phyloP scores from a whole-genome alignment of 2,329 filamentous ascomycete genomes.

The Paradendryphiella salina region DNA sequence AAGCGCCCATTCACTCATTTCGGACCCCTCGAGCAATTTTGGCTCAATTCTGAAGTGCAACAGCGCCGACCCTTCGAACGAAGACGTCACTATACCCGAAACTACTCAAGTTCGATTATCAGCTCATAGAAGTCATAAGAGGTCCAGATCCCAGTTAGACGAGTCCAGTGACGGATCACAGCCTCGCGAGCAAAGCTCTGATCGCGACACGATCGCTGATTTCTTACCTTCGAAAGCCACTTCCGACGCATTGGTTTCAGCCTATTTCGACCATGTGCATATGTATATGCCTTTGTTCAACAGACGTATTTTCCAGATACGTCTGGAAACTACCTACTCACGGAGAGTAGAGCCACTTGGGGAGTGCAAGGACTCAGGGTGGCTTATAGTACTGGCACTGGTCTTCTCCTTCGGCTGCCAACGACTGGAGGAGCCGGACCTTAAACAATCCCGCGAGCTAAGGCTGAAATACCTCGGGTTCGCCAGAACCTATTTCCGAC shows the following conservation, averaged over 20 bases:
- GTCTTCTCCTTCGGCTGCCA: slow-evolving; percentile 51
- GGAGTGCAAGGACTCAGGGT: slow-evolving; percentile 47
- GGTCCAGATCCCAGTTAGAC: slow-evolving; percentile 23
- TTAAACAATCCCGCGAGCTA: slow-evolving; percentile 22
- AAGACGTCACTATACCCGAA: slow-evolving; percentile 21
- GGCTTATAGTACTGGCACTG: slow-evolving; percentile 50
- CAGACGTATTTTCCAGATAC: slow-evolving; percentile 46
- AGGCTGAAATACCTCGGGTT: slow-evolving; percentile 33
- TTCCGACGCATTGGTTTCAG: slow-evolving; percentile 46
- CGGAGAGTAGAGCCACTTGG: slow-evolving; percentile 20
- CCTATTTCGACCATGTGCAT: slow-evolving; percentile 50
- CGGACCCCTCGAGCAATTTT: slow-evolving; percentile 10
- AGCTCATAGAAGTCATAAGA: slow-evolving; percentile 20
- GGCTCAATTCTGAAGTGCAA: slow-evolving; percentile 11
- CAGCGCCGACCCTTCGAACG: slow-evolving; percentile 26
- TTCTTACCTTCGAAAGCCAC: slow-evolving; percentile 44
- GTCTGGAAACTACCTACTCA: slow-evolving; percentile 48
- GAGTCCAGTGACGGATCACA: slow-evolving; percentile 19
- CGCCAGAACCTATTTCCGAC: slow-evolving; percentile 43
- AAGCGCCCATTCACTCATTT: slow-evolving; percentile 9
- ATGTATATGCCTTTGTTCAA: slow-evolving; percentile 47
- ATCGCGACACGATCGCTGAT: slow-evolving; percentile 21
- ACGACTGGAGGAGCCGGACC: slow-evolving; percentile 41
- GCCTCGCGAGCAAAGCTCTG: not conserved
- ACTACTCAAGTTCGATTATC: slow-evolving; percentile 5